Evolutionary conservation across 1,139 yeast genomes (phyloP).

Genomic region (Nakaseomyces uthaithaninus): DNA sequence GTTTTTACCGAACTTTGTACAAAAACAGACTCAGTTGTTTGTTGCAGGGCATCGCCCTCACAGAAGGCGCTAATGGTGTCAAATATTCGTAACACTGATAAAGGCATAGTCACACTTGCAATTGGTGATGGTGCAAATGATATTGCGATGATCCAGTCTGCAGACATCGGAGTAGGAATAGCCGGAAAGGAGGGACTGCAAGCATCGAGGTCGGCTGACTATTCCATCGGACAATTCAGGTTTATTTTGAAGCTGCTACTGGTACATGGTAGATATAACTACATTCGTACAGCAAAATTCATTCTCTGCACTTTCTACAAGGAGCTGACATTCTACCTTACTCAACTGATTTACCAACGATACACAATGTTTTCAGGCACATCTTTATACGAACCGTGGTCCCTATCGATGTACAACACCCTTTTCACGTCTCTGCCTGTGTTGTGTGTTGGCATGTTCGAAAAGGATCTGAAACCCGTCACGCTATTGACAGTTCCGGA

Average conservation of each 20-base stretch:
- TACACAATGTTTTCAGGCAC: conserved; percentile 88
- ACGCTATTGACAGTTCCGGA: conserved; percentile 90
- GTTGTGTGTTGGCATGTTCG: conserved; percentile 89
- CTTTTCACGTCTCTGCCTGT: conserved; percentile 91
- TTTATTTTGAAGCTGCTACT: conserved; percentile 70
- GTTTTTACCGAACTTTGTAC: conserved; percentile 78
- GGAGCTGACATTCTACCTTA: conserved; percentile 78
- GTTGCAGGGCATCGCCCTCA: conserved; percentile 95
- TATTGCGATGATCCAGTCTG: conserved; percentile 97
- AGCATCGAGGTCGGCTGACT: conserved; percentile 93
- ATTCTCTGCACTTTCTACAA: conserved; percentile 92
- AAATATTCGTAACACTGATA: conserved; percentile 59
- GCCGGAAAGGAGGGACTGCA: conserved; percentile 96
- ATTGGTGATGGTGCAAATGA: conserved; percentile 99
- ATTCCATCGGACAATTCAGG: conserved; percentile 90
- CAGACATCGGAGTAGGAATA: conserved; percentile 95
- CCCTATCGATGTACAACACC: conserved; percentile 93
- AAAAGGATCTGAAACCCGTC: conserved; percentile 79
- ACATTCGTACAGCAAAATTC: conserved; percentile 84
- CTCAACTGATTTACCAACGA: conserved; percentile 83
- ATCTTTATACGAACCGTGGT: conserved; percentile 91
- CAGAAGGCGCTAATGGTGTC: conserved; percentile 89
- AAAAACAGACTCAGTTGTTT: conserved; percentile 80
- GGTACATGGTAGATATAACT: conserved; percentile 95
- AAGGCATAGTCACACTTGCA: conserved; percentile 73